phyloP scores from a whole-genome alignment of 2,329 filamentous ascomycete species.

The Claviceps pazoutovae region DNA sequence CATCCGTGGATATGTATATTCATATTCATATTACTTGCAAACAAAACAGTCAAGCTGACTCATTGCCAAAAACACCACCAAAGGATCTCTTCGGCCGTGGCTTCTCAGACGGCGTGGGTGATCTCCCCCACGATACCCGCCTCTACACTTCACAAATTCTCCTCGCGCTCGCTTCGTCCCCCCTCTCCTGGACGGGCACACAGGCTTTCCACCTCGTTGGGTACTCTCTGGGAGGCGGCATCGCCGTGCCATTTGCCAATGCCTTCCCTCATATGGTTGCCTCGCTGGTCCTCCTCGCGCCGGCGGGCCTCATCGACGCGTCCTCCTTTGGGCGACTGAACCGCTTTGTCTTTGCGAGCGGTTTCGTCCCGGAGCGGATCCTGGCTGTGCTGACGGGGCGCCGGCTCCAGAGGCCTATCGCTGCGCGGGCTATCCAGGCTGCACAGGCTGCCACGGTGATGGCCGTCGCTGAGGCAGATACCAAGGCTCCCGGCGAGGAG shows the following conservation, averaged over 20 bases:
- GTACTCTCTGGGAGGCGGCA: constrained; percentile 71
- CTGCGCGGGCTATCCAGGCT: constrained; percentile 18
- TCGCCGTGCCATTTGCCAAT: constrained; percentile 59
- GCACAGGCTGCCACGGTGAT: constrained; percentile 7
- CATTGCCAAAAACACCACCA: not conserved
- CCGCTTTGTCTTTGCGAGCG: constrained; percentile 39
- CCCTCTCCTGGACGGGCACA: constrained; percentile 50
- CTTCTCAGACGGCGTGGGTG: constrained; percentile 49
- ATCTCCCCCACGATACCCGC: constrained; percentile 56
- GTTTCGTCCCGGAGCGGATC: constrained; percentile 38
- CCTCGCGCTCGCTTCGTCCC: constrained; percentile 54
- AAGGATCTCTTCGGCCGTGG: constrained; percentile 55
- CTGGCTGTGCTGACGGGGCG: constrained; percentile 32
- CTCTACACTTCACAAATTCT: constrained; percentile 63
- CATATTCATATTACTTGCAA: not conserved
- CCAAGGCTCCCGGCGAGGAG: not conserved
- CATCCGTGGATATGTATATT: no score
- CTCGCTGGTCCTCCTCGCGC: constrained; percentile 62
- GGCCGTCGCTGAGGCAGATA: constrained; percentile 27
- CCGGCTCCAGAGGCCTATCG: constrained; percentile 37
- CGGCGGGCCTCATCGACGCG: constrained; percentile 56
- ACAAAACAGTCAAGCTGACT: not conserved
- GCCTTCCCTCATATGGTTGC: constrained; percentile 58
- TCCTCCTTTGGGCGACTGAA: constrained; percentile 36
- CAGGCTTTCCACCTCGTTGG: constrained; percentile 53